phyloP scores from a whole-genome alignment of 225 moss, liverwort and hornwort genomes.

The Antitrichia curtipendula region DNA sequence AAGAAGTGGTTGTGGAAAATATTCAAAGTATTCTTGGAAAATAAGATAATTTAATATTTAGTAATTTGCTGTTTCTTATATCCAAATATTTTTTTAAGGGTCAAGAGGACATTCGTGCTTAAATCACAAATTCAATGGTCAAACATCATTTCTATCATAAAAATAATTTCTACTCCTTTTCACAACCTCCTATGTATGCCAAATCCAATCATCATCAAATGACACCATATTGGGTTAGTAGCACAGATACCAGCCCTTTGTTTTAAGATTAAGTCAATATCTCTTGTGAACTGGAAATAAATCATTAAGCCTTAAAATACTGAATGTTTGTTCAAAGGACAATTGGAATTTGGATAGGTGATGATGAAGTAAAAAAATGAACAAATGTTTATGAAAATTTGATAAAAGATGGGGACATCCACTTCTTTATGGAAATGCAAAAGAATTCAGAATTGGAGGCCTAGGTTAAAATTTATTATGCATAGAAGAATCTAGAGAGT shows the following conservation, averaged over 20 bases:
- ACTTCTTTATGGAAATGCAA: not conserved
- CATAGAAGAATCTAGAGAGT: too few relatives aligned
- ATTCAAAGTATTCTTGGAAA: not conserved
- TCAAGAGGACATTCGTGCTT: not conserved
- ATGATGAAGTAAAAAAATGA: not conserved
- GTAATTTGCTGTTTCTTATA: not conserved
- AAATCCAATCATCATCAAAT: too few relatives aligned
- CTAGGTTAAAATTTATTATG: fast-evolving
- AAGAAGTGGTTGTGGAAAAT: fast-evolving
- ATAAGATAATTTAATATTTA: not conserved
- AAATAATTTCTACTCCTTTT: not conserved
- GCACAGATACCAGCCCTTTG: fast-evolving
- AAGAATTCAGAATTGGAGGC: fast-evolving
- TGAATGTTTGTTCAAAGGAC: not conserved
- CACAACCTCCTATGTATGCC: too few relatives aligned
- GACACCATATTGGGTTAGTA: too few relatives aligned
- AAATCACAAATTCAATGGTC: not conserved
- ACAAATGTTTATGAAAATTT: fast-evolving
- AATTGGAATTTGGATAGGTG: not conserved
- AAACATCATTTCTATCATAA: too few relatives aligned
- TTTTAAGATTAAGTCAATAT: too few relatives aligned
- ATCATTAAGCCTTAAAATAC: not conserved
- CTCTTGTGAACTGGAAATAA: too few relatives aligned
- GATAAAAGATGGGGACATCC: not conserved
- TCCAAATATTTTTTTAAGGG: not conserved